phyloP scores from a whole-genome alignment of 2,329 filamentous ascomycete genomes.

The Talaromyces sp. region DNA sequence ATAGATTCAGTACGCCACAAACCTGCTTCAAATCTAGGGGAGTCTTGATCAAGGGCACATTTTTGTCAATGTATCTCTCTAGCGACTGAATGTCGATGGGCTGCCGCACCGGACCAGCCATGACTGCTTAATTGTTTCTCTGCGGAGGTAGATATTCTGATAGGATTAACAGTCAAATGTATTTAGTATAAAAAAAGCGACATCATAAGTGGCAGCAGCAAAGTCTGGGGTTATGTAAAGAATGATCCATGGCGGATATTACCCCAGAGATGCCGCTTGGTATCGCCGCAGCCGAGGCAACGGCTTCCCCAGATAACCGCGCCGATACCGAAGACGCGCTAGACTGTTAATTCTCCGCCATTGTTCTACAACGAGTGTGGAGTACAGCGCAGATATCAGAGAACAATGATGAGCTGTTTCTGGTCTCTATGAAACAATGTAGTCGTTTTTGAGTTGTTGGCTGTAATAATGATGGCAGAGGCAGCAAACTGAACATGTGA shows the following conservation, averaged over 20 bases:
- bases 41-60: constrained; percentile 77
- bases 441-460: too few relatives aligned
- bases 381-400: not conserved
- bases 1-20: constrained; percentile 21
- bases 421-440: not conserved
- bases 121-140: constrained; percentile 26
- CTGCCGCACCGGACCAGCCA: constrained; percentile 87
- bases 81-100: constrained; percentile 78
- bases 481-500: not conserved
- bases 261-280: not conserved
- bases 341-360: not conserved
- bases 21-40: constrained; percentile 90
- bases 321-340: not conserved
- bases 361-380: too few relatives aligned
- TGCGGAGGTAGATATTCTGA: not conserved
- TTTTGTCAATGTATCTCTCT: constrained; percentile 67
- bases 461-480: not conserved
- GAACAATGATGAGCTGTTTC: not conserved
- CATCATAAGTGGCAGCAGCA: not conserved
- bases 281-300: not conserved
- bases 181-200: not conserved
- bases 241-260: not conserved
- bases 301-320: not conserved
- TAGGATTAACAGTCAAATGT: too few relatives aligned
- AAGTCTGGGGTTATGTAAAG: not conserved